A percentile compares a stretch with the other conserved stretches of the same genome.
Evolutionary conservation across 495 filamentous ascomycete species (phyloP).

Genomic region (Tuber brumale): DNA sequence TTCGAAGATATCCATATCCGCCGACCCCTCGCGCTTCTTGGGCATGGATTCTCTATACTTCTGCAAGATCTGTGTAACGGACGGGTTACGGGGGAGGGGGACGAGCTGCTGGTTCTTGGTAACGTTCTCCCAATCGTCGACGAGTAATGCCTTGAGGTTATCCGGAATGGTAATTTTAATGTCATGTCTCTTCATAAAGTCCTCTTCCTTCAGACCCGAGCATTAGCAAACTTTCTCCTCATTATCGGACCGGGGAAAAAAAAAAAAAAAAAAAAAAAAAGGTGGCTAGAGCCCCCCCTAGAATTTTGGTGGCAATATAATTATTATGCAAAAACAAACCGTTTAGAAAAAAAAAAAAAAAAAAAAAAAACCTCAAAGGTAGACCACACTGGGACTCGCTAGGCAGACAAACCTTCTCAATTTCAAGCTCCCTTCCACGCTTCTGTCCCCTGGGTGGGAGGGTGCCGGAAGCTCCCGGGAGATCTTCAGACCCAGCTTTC

Average conservation of each 20-base stretch:
- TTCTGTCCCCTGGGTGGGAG: constrained; percentile 51
- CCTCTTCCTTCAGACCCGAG: constrained; percentile 62
- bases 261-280: not conserved
- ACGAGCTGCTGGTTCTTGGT: constrained; percentile 90
- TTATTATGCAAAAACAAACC: no score
- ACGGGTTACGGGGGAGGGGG: constrained; percentile 65
- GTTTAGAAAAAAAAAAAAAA: no score
- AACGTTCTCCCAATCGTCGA: constrained; percentile 98
- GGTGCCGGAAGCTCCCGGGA: constrained; percentile 48
- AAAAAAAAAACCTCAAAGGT: not conserved
- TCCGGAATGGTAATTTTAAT: constrained; percentile 79
- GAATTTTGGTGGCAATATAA: no score
- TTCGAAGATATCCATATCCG: constrained; percentile 75
- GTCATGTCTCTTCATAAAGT: constrained; percentile 68
- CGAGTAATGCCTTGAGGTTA: constrained; percentile 76
- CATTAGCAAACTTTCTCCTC: constrained; percentile 33
- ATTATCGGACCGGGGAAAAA: not conserved
- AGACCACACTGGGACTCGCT: not conserved
- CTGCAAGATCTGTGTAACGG: constrained; percentile 69
- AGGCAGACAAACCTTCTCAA: constrained; percentile 37
- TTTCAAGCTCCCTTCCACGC: constrained; percentile 49
- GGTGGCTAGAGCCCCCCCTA: no score
- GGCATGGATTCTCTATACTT: constrained; percentile 64
- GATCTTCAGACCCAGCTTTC: constrained; percentile 40
- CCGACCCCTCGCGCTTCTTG: constrained; percentile 57